Evolutionary conservation across 169 alveolate species (phyloP).

Genomic region (Babesia gibsoni): DNA sequence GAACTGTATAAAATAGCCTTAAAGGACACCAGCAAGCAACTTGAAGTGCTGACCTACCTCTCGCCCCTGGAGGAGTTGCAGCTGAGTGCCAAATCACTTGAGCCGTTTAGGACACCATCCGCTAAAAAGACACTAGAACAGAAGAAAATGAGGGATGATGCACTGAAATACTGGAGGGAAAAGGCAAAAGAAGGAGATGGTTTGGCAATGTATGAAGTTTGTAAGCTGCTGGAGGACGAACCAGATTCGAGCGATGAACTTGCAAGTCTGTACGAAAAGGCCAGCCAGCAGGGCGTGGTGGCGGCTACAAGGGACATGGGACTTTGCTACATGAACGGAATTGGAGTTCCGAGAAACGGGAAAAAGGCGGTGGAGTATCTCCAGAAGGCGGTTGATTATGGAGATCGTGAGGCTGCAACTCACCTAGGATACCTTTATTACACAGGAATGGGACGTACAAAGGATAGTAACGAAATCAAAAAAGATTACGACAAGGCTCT

Average conservation of each 20-base stretch:
- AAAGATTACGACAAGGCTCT: slow-evolving; percentile 23
- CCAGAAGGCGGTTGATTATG: slow-evolving; percentile 41
- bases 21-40: background rate
- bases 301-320: slow-evolving; percentile 49
- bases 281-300: slow-evolving; percentile 39
- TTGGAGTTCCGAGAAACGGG: slow-evolving; percentile 45
- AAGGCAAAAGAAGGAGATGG: slow-evolving; percentile 29
- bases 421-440: slow-evolving; percentile 38
- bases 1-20: slow-evolving; percentile 30
- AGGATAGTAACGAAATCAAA: slow-evolving; percentile 36
- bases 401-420: slow-evolving; percentile 60
- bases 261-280: slow-evolving; percentile 7
- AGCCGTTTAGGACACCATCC: background rate
- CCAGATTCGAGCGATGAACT: slow-evolving; percentile 8
- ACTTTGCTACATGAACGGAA: slow-evolving; percentile 38
- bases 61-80: slow-evolving; percentile 35
- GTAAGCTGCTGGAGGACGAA: slow-evolving; percentile 39
- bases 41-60: background rate
- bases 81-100: background rate
- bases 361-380: slow-evolving; percentile 53
- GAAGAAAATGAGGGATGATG: background rate
- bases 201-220: slow-evolving; percentile 45
- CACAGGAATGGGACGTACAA: slow-evolving; percentile 14
- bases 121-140: background rate
- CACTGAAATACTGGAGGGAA: slow-evolving; percentile 17